Base-by-base conservation (phyloP, 768 basidiomycete genomes). In the Russula sp. region DNA sequence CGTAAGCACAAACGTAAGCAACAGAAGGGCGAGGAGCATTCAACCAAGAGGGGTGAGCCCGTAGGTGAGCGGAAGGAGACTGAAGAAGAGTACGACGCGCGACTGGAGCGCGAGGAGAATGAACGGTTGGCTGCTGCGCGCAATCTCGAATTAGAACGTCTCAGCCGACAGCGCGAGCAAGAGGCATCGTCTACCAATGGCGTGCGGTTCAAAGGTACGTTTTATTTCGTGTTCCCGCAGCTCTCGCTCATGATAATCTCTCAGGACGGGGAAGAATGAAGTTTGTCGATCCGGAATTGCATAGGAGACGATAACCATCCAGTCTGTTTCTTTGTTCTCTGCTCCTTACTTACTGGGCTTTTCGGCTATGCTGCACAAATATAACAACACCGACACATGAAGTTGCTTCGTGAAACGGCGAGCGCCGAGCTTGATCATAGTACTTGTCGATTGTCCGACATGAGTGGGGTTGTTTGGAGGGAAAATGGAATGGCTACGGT, bases 51-150 rank as follows among this genome's bases (percentile, higher is more conserved):
- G 38, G 55, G 32, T 20, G 60, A 45, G 22, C 50, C 51, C 25
- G 34, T 51, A 20, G 58, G 39, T 2, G 54, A 59, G 36, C 52
- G 22, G 46, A 67, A 67, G 46, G 87, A 88, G 70, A 87, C 85
- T 0, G 83, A 86, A 65, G 88, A 87, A 70, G 85, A 87, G 69
- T 88, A 90, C 63, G 87, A 87, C 67, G 80, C 80, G 1, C 75
- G 84, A 38, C 71, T 89, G 52, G 86, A 88, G 69, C 74, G 82
- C 43, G 84, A 88, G 69, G 87, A 88, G 71, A 77, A 76, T 13
- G 83, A 85, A 66, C 75, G 86, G 47, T 58, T 81, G 0, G 82
- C 78, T 64, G 76, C 73, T 8, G 76, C 74, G 41, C 77, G 77
- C 62, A 77, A 73, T 65, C 73, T 67, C 48, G 79, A 85, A 62